Evolutionary conservation across 306 rosid genomes (phyloP), one percentile per base, ranked within the genome.

Genomic region (Ochetophila trinervis): DNA sequence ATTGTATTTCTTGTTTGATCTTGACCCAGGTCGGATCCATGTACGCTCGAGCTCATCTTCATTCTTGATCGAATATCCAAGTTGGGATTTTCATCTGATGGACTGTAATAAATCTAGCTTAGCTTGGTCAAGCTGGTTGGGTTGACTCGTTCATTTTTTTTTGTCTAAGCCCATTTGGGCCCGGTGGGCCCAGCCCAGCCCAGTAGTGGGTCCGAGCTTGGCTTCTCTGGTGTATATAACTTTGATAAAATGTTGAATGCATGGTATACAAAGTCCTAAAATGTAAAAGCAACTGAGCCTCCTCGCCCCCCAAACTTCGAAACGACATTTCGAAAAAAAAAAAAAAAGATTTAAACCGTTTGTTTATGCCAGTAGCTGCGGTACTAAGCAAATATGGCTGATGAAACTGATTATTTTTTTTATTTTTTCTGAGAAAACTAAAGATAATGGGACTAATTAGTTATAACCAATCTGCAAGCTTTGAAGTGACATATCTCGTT

Each of bases 111-210:
- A 57, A 63, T 58, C 75, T n/a, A n/a, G n/a, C n/a, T 52, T 16
- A 63, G 67, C 50, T 27, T 15, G 60, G 62, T 69, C 67, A 55
- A 68, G 64, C 14, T 7, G 30, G 19, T 56, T 52, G 68, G 72
- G 67, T 71, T 65, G 73, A 60, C 65, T 54, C 18, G 20, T 44
- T 52, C 19, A 22, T 57, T 54, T 45, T 59, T n/a, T 48, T 20
- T 36, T 21, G 20, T 42, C 11, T 47, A 8, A 65, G 73, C 65
- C 69, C 73, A n/a, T 71, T 65, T 53, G 35, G 53, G 58, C 34
- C 44, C 24, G 37, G 32, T 78, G 77, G 86, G 83, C 80, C 85
- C 76, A 55, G 53, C 47, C 63, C 57, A 65, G 53, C 66, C 78
- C 52, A 37, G 15, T 12, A 60, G 63, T 80, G 79, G 87, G 81